phyloP scores from a whole-genome alignment of 2,329 filamentous ascomycete species.

The Cercospora sp. region DNA sequence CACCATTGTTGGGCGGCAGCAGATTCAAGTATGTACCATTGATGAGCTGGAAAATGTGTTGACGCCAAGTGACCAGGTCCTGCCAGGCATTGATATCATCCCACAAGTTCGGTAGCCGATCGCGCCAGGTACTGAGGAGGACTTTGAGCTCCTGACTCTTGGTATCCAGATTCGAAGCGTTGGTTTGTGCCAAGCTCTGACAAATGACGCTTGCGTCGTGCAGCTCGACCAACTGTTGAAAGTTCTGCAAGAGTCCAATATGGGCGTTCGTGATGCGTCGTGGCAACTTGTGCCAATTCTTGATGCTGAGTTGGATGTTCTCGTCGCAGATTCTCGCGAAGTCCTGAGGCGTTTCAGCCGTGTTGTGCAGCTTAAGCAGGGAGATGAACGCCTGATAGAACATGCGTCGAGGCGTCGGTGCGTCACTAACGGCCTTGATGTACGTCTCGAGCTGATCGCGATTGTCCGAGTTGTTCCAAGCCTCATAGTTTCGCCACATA shows the following conservation, averaged over 20 bases:
- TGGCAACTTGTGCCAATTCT: slow-evolving; percentile 99
- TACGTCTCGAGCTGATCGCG: slow-evolving; percentile 87
- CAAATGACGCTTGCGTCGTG: slow-evolving; percentile 98
- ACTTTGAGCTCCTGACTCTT: slow-evolving; percentile 97
- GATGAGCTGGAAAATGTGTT: slow-evolving; percentile 97
- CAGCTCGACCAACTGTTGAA: slow-evolving; percentile 94
- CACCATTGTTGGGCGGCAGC: slow-evolving; percentile 72
- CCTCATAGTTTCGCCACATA: slow-evolving; percentile 92
- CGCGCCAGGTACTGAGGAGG: slow-evolving; percentile 89
- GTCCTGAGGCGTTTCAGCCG: slow-evolving; percentile 75
- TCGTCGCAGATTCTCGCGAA: slow-evolving; percentile 93
- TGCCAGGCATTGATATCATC: slow-evolving; percentile 99
- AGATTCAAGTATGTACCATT: slow-evolving; percentile 89
- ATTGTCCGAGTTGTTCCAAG: slow-evolving; percentile 84
- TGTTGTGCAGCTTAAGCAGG: slow-evolving; percentile 87
- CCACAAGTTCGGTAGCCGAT: slow-evolving; percentile 95
- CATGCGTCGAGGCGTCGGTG: slow-evolving; percentile 84
- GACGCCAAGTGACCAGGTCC: slow-evolving; percentile 98
- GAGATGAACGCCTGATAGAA: slow-evolving; percentile 99
- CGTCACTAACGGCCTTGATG: slow-evolving; percentile 96
- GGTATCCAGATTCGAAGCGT: slow-evolving; percentile 77
- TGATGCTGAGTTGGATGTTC: slow-evolving; percentile 92
- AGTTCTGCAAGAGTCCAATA: slow-evolving; percentile 91
- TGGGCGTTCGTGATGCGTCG: slow-evolving; percentile 91
- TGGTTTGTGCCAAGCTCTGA: slow-evolving; percentile 82